A percentile compares a stretch with the other conserved stretches of the same genome.
Conservation (phyloP, 306 rosid species). For the Oxytropis ochrocephala region DNA sequence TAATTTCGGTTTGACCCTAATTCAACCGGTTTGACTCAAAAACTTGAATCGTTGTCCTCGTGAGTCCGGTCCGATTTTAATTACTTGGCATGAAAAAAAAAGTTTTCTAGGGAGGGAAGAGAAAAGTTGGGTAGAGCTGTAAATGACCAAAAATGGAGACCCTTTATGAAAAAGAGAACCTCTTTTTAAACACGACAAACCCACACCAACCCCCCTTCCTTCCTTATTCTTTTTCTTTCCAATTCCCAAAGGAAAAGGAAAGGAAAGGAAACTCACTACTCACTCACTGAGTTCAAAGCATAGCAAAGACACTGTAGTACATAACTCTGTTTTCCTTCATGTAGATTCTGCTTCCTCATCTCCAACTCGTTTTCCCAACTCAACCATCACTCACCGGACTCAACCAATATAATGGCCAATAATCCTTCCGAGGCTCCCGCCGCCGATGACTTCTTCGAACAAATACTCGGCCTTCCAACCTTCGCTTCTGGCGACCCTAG, state of each 20-base stretch:
- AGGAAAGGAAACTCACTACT: background rate
- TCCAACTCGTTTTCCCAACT: constrained; percentile 28
- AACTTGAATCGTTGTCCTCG: too few species aligned
- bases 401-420: constrained; percentile 50
- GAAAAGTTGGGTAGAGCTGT: background rate
- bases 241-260: background rate
- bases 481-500: constrained; percentile 55
- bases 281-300: background rate
- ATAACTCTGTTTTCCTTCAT: constrained; percentile 10
- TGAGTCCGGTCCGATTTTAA: too few species aligned
- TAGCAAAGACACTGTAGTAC: background rate
- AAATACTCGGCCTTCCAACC: constrained; percentile 70
- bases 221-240: background rate
- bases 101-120: background rate
- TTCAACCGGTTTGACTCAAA: too few species aligned
- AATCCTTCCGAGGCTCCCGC: constrained; percentile 70
- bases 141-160: background rate
- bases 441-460: constrained; percentile 87
- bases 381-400: constrained; percentile 25
- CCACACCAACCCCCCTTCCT: background rate
- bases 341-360: constrained; percentile 26
- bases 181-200: background rate
- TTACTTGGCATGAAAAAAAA: background rate
- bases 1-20: too few species aligned
- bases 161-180: background rate